Base-by-base conservation (phyloP, 1,139 yeast genomes). In the Debaryomyces sp. region DNA sequence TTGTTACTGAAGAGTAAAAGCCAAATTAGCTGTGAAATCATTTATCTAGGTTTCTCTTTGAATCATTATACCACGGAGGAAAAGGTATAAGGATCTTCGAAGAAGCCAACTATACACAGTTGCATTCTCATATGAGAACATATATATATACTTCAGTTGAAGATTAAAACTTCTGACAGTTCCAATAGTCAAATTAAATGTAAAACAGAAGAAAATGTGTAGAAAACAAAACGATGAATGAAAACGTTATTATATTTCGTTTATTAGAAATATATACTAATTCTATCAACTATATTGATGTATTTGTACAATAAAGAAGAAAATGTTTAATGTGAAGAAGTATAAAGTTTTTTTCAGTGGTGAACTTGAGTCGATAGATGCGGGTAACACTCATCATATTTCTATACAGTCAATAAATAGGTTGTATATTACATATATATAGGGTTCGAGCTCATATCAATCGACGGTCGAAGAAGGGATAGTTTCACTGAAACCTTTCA, bases 21-120 rank as follows among this genome's bases (percentile, higher is more conserved):
- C 66, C 56, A 63, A 64, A 61, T 60, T 62, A 64, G 66, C 52
- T 54, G 65, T 68, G 64, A 59, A 40, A 42, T 23, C 34, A 32
- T 62, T 50, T 32, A 52, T 82, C 77, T 82, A 61, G 86, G 85
- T 87, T 70, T 79, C 86, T 83, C 84, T 82, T 82, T 82, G 87
- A 82, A 82, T 82, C 84, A 70, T 67, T 69, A 75, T 64, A 74
- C 84, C 82, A 82, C 78, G 63, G 70, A 59, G 64, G 59, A 56
- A 61, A 65, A 70, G 79, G 78, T 72, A 66, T 70, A 74, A 64
- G 77, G 79, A 82, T 82, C 87, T 82, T 82, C 87, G 87, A 82
- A 81, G 85, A 80, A 76, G 86, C 80, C 85, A 57, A 21, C 9
- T 9, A 35, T 35, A 15, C 10, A 35, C 21, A 35, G 24, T 21